phyloP scores from a whole-genome alignment of 2,329 filamentous ascomycete species.

The Beauveria medogensis region DNA sequence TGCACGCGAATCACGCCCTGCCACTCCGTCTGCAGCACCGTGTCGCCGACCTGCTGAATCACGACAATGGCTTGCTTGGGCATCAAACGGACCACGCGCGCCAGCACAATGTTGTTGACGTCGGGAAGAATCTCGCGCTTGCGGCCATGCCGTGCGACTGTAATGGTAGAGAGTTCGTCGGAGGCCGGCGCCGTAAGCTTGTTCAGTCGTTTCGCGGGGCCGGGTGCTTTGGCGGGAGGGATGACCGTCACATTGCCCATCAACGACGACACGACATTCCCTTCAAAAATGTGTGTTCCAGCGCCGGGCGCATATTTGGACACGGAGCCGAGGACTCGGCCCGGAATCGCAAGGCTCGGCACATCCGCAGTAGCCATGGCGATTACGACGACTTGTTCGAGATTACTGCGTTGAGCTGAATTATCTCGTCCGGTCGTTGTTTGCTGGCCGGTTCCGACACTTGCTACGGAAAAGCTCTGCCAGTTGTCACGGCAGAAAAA shows the following conservation, averaged over 20 bases:
- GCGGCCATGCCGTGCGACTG: conserved; percentile 40
- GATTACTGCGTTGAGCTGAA: not conserved
- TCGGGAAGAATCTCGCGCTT: conserved; percentile 71
- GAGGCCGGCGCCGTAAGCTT: conserved; percentile 42
- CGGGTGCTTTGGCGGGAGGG: conserved; percentile 37
- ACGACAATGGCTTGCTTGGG: conserved; percentile 77
- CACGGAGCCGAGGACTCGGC: conserved; percentile 65
- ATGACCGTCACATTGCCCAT: conserved; percentile 60
- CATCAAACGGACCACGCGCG: conserved; percentile 76
- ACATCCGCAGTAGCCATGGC: conserved; percentile 27
- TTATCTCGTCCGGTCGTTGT: not conserved
- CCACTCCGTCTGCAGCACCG: conserved; percentile 70
- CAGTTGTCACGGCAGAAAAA: conserved; percentile 2
- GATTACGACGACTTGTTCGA: not conserved
- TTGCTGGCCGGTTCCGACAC: not conserved
- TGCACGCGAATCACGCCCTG: conserved; percentile 79
- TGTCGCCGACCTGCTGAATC: conserved; percentile 73
- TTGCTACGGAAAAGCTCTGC: not conserved
- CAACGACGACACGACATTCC: conserved; percentile 73
- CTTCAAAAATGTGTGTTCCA: conserved; percentile 74
- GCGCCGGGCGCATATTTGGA: conserved; percentile 64
- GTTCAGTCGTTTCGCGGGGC: conserved; percentile 50
- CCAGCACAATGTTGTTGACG: conserved; percentile 73
- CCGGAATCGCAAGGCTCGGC: conserved; percentile 64
- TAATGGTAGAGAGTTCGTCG: conserved; percentile 43